Evolutionary conservation across 75 land plant genomes (phyloP), one percentile per base, ranked within the genome.

Genomic region (Adiantum capillusveneris): DNA sequence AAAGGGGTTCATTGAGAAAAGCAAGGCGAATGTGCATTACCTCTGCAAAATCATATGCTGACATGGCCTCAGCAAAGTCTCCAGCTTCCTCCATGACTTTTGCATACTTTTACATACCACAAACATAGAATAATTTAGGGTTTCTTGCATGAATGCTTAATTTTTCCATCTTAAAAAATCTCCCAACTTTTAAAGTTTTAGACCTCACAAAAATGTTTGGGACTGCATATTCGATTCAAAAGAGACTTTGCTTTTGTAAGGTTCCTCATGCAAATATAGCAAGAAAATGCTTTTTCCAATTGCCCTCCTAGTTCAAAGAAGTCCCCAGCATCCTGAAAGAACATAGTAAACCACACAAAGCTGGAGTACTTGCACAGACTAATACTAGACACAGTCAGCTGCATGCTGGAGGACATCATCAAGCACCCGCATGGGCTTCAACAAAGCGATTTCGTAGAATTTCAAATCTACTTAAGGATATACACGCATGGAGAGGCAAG

Each of bases 311-410:
- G 48, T 39, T 66, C 71, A 67, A 64, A 73, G 24, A 73, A 20
- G 28, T 73, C 71, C 36, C 62, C 71, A 25, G 65, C 70, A 62
- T 73, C 76, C 70, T 73, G 41, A 9, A 63, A 25, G 6, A 36
- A 37, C 20, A n/a, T n/a, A n/a, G n/a, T n/a, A n/a, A n/a, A n/a
- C n/a, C n/a, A n/a, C n/a, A n/a, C n/a, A n/a, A n/a, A n/a, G n/a
- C n/a, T n/a, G n/a, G n/a, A n/a, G n/a, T n/a, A n/a, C n/a, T n/a
- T n/a, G n/a, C n/a, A n/a, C n/a, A n/a, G n/a, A n/a, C n/a, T n/a
- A n/a, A n/a, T n/a, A n/a, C n/a, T n/a, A n/a, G n/a, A n/a, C n/a
- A n/a, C n/a, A n/a, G n/a, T n/a, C n/a, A n/a, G n/a, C n/a, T n/a
- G n/a, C n/a, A n/a, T n/a, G n/a, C n/a, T n/a, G n/a, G n/a, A n/a